A percentile compares a stretch with the other conserved stretches of the same genome.
Evolutionary conservation across 2,329 filamentous ascomycete species (phyloP).

Genomic region (Penicillium palitans): DNA sequence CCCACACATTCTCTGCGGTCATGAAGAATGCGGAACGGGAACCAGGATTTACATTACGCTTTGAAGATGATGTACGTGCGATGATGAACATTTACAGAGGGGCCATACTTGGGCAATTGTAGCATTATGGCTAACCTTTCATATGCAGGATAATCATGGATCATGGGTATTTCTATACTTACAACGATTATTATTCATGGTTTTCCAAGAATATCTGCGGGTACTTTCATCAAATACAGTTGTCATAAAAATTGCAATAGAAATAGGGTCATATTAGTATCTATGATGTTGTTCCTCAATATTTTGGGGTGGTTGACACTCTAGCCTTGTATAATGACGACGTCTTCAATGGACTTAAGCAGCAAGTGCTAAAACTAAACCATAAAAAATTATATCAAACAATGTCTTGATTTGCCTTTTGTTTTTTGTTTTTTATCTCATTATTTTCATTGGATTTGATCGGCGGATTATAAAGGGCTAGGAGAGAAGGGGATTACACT

Average conservation of each 20-base stretch:
- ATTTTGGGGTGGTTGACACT: neutral
- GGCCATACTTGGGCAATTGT: neutral
- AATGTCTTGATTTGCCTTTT: neutral
- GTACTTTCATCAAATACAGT: neutral
- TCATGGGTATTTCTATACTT: neutral
- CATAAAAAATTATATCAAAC: neutral
- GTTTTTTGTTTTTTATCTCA: neutral
- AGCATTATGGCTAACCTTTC: neutral
- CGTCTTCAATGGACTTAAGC: neutral
- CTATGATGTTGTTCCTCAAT: neutral
- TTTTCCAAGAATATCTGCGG: neutral
- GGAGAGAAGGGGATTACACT: neutral
- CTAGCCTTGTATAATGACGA: neutral
- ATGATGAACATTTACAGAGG: neutral
- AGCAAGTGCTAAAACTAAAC: neutral
- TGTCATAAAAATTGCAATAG: neutral
- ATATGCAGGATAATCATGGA: neutral
- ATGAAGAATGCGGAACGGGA: neutral
- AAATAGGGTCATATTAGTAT: neutral
- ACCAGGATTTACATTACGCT: neutral
- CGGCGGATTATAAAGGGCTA: neutral
- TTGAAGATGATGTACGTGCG: neutral
- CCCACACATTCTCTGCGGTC: neutral
- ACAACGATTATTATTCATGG: neutral
- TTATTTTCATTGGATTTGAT: neutral